Evolutionary conservation across 148 eudicot genomes (phyloP).

Genomic region (Amaranthus palmeri): DNA sequence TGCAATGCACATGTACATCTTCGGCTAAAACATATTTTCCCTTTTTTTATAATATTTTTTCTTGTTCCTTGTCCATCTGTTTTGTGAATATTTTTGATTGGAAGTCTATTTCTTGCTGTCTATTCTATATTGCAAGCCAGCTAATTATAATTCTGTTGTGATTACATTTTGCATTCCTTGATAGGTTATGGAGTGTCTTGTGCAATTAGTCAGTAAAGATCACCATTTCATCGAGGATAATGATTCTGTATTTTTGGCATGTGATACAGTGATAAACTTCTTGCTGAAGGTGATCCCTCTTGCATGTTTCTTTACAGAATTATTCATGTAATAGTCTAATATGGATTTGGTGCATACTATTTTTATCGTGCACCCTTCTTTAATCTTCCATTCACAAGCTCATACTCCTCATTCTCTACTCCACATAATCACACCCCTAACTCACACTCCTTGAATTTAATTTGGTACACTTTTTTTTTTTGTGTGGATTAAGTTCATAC

Average conservation of each 20-base stretch:
- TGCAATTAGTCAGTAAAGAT: slow-evolving; percentile 44
- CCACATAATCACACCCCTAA: too few relatives aligned
- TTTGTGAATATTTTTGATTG: neutral
- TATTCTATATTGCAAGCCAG: neutral
- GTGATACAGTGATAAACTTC: slow-evolving; percentile 76
- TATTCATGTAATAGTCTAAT: neutral
- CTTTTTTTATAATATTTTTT: neutral
- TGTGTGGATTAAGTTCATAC: too few relatives aligned
- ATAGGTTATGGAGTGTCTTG: slow-evolving; percentile 69
- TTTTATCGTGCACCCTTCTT: too few relatives aligned
- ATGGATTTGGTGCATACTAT: too few relatives aligned
- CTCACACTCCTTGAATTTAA: too few relatives aligned
- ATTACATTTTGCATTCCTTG: slow-evolving; percentile 6
- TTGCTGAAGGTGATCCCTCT: slow-evolving; percentile 61
- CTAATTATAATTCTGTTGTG: neutral
- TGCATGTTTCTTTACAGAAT: neutral
- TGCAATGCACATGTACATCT: neutral
- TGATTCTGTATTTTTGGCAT: slow-evolving; percentile 60
- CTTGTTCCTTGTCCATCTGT: neutral
- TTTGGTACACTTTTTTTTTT: too few relatives aligned
- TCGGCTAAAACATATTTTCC: neutral
- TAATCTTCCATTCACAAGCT: too few relatives aligned
- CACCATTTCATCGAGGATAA: slow-evolving; percentile 32
- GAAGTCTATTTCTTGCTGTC: neutral
- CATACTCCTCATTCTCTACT: too few relatives aligned